A percentile compares a stretch with the other conserved stretches of the same genome.
Conservation (phyloP, 148 eudicot species). For the Arctostaphylos glauca region DNA sequence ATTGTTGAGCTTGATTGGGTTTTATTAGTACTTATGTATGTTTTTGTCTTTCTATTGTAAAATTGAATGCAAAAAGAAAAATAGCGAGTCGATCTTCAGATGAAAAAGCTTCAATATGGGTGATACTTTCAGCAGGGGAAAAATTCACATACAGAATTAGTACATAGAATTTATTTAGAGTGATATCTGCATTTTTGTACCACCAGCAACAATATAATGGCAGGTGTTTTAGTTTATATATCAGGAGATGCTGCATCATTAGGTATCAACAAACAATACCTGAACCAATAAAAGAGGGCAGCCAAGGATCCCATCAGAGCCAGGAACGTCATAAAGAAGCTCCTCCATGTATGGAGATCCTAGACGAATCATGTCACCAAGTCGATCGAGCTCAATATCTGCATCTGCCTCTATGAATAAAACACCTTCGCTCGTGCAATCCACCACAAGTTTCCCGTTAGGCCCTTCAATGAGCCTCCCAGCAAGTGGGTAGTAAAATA, state of each 20-base stretch:
- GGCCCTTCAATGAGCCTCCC: constrained; percentile 14
- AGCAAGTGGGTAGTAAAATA: constrained; percentile 17
- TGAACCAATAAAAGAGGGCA: constrained; percentile 16
- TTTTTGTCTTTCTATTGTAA: too few species aligned
- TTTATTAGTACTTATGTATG: too few species aligned
- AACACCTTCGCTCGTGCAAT: constrained; percentile 13
- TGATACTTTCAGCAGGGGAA: neutral
- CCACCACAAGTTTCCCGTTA: constrained; percentile 7
- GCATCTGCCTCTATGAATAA: constrained; percentile 18
- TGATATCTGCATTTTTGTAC: too few species aligned
- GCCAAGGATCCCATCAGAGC: constrained; percentile 10
- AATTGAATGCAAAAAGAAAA: too few species aligned
- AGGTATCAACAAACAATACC: neutral
- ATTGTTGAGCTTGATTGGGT: too few species aligned
- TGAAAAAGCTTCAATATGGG: too few species aligned
- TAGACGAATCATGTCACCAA: neutral
- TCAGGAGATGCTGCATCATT: too few species aligned
- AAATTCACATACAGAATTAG: neutral
- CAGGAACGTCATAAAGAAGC: constrained; percentile 17
- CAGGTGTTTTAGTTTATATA: too few species aligned
- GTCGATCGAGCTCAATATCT: neutral
- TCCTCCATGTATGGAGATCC: neutral
- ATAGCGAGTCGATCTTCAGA: neutral
- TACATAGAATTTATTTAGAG: neutral
- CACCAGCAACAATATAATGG: too few species aligned